These are phyloP conservation scores for Haplographium delicatum DNA, from an alignment of 495 filamentous ascomycete species.

Conservation along the genomic window DNA sequence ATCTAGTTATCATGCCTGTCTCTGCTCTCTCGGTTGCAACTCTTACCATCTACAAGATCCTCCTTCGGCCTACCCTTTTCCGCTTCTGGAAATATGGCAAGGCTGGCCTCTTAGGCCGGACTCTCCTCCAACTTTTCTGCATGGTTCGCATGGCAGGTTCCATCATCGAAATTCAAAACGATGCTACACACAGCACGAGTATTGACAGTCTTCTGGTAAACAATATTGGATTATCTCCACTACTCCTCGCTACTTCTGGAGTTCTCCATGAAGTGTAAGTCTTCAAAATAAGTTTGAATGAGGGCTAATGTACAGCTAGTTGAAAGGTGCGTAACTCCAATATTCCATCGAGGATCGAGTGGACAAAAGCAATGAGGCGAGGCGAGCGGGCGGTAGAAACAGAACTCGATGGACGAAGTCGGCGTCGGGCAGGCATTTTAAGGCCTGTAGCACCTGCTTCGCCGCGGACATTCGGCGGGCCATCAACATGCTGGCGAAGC, in stretches of 20 bases:
- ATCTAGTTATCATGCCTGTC: no score
- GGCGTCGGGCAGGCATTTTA: slow-evolving; percentile 28
- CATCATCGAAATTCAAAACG: neutral
- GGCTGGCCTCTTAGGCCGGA: slow-evolving; percentile 4
- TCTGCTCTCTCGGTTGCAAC: no score
- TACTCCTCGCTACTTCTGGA: slow-evolving; percentile 1
- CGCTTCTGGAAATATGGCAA: neutral
- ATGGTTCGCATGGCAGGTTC: neutral
- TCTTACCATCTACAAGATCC: neutral
- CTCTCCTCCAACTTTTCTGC: slow-evolving; percentile 3
- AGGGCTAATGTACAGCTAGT: neutral
- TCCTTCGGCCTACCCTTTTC: neutral
- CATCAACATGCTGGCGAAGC: slow-evolving; percentile 13
- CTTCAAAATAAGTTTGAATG: neutral
- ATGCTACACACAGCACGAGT: neutral
- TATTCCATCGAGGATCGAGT: no score
- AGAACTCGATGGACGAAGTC: slow-evolving; percentile 28
- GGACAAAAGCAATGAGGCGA: neutral
- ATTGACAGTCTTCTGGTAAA: neutral
- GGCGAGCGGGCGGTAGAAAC: slow-evolving; percentile 1
- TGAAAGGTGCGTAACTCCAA: no score
- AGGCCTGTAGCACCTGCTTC: slow-evolving; percentile 26
- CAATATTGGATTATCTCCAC: slow-evolving; percentile 6
- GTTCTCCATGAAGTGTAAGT: slow-evolving; percentile 8
- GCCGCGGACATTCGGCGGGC: slow-evolving; percentile 30